Base-by-base conservation (phyloP, 441 rosid species). In the Omphalea diandra region DNA sequence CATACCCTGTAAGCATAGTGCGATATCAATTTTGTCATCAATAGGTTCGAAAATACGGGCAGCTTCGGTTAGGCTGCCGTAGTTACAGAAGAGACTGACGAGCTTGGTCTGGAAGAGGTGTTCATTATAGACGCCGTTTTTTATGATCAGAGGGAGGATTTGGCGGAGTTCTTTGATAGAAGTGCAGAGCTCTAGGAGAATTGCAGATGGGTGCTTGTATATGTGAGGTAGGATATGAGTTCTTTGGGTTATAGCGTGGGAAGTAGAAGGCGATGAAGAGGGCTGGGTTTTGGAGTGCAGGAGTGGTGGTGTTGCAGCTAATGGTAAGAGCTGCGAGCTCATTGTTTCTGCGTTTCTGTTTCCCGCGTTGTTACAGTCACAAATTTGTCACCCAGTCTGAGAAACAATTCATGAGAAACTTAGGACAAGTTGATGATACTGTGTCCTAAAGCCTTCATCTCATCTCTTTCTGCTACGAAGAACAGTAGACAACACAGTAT, bases 1-100 rank as follows among this genome's bases (percentile, higher is more conserved):
- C 86, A 64, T 84, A 82, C 46, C 97, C 98, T 79, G 91, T 94
- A 33, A 94, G 94, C 91, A 91, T 81, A 29, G 97, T 91, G 76
- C 91, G 81, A 65, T 88, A 91, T 90, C 95, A 17, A 86, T 69
- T 64, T 86, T 90, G 41, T 81, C 77, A 47, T 84, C 81, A 72
- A 83, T 75, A 11, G 88, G 80, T 12, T 88, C 95, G 59, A 91
- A 94, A 68, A 90, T 92, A 27, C 90, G 84, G 33, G 84, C 87
- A 14, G 97, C 98, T 62, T 94, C 94, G 4, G 63, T 38, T 29
- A 94, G 59, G 79, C 87, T 79, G 26, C 87, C 88, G 53, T 87
- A 73, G 50, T 84, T 90, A 67, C 94, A 94, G 79, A 91, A 88
- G 81, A 91, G 85, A 77, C 94, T 88, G 27, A 91, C 78, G 57